These are phyloP conservation scores for Penicillium sp. DNA, from an alignment of 2,329 filamentous ascomycete species.

Conservation along the genomic window DNA sequence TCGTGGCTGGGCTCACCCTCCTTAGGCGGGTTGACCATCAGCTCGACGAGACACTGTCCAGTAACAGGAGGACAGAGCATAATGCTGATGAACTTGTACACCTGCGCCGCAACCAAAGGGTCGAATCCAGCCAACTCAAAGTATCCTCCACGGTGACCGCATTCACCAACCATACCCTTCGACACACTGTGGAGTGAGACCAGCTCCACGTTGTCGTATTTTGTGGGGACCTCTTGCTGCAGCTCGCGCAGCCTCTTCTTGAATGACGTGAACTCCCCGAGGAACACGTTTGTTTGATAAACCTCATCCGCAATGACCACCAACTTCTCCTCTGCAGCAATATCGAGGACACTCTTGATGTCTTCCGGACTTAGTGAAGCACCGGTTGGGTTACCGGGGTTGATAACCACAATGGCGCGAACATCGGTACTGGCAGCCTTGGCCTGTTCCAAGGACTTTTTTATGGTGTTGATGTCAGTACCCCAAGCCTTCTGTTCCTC, in stretches of 20 bases:
- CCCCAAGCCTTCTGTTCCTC: conserved; percentile 87
- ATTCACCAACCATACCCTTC: conserved; percentile 99
- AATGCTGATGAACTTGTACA: conserved; percentile 99
- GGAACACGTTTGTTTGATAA: conserved; percentile 98
- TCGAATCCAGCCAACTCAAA: conserved; percentile 95
- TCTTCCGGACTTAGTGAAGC: conserved; percentile 80
- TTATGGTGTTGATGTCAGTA: conserved; percentile 81
- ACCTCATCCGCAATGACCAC: conserved; percentile 96
- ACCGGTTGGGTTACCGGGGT: conserved; percentile 96
- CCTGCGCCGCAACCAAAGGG: conserved; percentile 81
- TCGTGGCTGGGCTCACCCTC: conserved; percentile 81
- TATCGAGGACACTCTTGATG: conserved; percentile 81
- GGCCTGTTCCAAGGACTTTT: conserved; percentile 73
- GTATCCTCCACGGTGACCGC: conserved; percentile 95
- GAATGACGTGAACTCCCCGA: conserved; percentile 93
- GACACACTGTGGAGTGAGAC: conserved; percentile 91
- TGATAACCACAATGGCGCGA: conserved; percentile 94
- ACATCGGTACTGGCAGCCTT: conserved; percentile 80
- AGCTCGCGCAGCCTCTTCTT: conserved; percentile 82
- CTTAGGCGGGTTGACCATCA: conserved; percentile 95
- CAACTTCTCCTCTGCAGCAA: conserved; percentile 82
- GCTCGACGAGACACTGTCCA: conserved; percentile 93
- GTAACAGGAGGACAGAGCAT: conserved; percentile 94
- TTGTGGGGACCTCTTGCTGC: conserved; percentile 73
- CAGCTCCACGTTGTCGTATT: conserved; percentile 85